Conservation (phyloP, 1,139 yeast genomes). For the Hansenula sp. region DNA sequence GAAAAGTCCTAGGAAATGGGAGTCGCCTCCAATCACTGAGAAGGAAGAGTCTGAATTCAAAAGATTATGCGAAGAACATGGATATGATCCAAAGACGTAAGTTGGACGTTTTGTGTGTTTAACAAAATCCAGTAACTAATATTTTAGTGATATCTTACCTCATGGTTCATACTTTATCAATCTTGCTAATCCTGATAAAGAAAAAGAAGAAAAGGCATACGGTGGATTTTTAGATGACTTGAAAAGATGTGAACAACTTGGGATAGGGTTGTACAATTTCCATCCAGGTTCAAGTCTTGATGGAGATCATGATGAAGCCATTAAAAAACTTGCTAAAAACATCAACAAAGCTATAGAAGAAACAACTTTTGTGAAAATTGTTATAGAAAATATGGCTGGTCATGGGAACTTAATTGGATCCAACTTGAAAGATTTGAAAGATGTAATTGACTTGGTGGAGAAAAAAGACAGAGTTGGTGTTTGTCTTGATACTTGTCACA, state of each 20-base stretch:
- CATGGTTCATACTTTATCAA: constrained; percentile 95
- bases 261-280: constrained; percentile 83
- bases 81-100: constrained; percentile 61
- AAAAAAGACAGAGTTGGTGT: constrained; percentile 85
- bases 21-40: constrained; percentile 65
- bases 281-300: constrained; percentile 93
- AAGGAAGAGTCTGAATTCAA: constrained; percentile 68
- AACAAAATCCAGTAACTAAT: not conserved
- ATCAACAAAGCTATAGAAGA: constrained; percentile 73
- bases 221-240: constrained; percentile 85
- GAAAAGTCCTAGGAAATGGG: constrained; percentile 91
- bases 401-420: constrained; percentile 91
- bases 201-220: constrained; percentile 71
- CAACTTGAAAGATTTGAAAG: constrained; percentile 65
- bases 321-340: constrained; percentile 65
- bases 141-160: constrained; percentile 61
- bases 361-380: constrained; percentile 78
- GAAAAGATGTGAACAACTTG: constrained; percentile 76
- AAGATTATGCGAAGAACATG: constrained; percentile 51
- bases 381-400: constrained; percentile 97
- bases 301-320: constrained; percentile 61
- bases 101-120: not conserved
- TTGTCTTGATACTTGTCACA: constrained; percentile 92
- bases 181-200: constrained; percentile 83
- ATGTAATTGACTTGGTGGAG: constrained; percentile 71